Evolutionary conservation across 257 asterid species (phyloP).

Genomic region (Forsythia suspensa): DNA sequence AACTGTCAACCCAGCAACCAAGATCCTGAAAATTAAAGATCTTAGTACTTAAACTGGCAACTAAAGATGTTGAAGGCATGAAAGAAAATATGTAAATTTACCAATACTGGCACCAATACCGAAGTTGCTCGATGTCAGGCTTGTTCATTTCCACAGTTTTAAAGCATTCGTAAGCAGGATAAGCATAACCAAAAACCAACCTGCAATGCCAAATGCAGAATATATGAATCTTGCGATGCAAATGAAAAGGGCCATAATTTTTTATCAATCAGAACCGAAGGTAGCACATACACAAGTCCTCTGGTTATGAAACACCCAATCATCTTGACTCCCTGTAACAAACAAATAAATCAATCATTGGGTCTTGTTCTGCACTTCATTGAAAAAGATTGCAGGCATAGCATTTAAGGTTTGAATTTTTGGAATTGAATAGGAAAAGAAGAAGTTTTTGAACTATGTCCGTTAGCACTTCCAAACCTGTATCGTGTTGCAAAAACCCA

Average conservation of each 20-base stretch:
- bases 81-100: slow-evolving; percentile 20
- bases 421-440: not conserved
- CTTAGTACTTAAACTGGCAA: slow-evolving; percentile 12
- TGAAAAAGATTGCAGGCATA: not conserved
- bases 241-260: slow-evolving; percentile 1
- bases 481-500: slow-evolving; percentile 1
- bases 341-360: slow-evolving; percentile 20
- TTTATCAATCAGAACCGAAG: slow-evolving; percentile 4
- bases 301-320: slow-evolving; percentile 84
- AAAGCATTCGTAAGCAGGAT: slow-evolving; percentile 89
- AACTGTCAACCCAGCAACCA: slow-evolving; percentile 82
- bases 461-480: slow-evolving; percentile 9
- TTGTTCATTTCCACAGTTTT: slow-evolving; percentile 88
- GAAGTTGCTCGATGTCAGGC: slow-evolving; percentile 85
- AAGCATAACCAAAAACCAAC: slow-evolving; percentile 83
- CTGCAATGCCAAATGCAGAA: slow-evolving; percentile 42
- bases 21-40: slow-evolving; percentile 58
- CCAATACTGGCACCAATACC: slow-evolving; percentile 99
- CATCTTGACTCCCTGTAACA: slow-evolving; percentile 73
- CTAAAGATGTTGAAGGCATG: slow-evolving; percentile 3
- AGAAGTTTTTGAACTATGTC: not conserved
- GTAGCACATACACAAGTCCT: slow-evolving; percentile 66
- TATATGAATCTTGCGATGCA: slow-evolving; percentile 20
- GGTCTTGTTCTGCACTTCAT: not conserved
- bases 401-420: not conserved